Conservation (phyloP, 768 basidiomycete species). For the Cubamyces lactineus region DNA sequence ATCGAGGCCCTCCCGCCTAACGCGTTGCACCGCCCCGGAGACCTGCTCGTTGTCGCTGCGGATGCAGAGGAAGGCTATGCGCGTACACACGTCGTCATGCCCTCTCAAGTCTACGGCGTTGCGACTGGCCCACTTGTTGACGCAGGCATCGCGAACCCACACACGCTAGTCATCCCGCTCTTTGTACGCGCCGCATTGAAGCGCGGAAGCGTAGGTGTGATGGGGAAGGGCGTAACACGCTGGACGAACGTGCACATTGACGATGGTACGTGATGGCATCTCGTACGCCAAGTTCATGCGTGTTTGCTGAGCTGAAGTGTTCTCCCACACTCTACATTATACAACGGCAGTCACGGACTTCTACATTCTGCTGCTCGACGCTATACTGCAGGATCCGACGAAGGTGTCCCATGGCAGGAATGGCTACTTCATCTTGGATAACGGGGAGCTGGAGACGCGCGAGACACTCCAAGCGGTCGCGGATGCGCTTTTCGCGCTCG, state of each 20-base stretch:
- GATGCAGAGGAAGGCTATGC: constrained; percentile 56
- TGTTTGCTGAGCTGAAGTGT: background rate
- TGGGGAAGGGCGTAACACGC: constrained; percentile 57
- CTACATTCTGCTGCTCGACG: constrained; percentile 34
- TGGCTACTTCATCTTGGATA: constrained; percentile 37
- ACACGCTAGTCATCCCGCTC: constrained; percentile 52
- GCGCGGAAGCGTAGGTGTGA: constrained; percentile 52
- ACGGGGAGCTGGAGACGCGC: constrained; percentile 30
- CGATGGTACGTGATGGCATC: constrained; percentile 15
- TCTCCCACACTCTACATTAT: background rate
- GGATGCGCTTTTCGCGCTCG: constrained; percentile 34
- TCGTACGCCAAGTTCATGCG: background rate
- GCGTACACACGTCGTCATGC: constrained; percentile 53
- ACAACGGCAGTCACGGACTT: background rate
- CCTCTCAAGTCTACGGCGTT: constrained; percentile 59
- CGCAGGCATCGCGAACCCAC: constrained; percentile 51
- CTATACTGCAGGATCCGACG: constrained; percentile 28
- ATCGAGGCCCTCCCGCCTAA: constrained; percentile 49
- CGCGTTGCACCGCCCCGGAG: constrained; percentile 53
- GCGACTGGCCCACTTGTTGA: constrained; percentile 59
- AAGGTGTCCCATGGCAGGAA: constrained; percentile 36
- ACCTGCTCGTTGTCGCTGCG: constrained; percentile 50
- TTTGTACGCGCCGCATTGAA: constrained; percentile 47
- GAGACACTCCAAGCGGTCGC: constrained; percentile 40
- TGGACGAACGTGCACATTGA: constrained; percentile 60